phyloP scores from a whole-genome alignment of 148 eudicot species.

The Camellia japonica region DNA sequence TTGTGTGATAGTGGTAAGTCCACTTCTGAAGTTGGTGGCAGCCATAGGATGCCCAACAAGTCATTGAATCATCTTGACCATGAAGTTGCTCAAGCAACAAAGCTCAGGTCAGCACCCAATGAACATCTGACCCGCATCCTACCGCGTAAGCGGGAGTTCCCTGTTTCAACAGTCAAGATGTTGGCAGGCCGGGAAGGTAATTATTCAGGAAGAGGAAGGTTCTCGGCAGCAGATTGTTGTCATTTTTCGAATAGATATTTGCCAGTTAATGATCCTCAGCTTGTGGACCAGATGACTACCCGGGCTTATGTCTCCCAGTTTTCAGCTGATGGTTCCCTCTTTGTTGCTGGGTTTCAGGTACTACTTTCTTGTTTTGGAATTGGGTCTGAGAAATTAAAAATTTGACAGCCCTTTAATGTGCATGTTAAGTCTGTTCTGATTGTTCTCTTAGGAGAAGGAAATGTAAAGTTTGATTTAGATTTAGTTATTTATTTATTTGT shows the following conservation, averaged over 20 bases:
- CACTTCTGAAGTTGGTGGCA: constrained; percentile 9
- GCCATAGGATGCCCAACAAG: constrained; percentile 2
- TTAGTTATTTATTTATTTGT: background rate
- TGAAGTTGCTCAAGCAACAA: constrained; percentile 72
- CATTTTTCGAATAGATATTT: constrained; percentile 64
- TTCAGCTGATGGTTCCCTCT: constrained; percentile 75
- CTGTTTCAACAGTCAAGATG: constrained; percentile 59
- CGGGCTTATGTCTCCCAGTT: constrained; percentile 82
- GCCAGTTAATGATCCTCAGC: constrained; percentile 62
- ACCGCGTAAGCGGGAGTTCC: constrained; percentile 32
- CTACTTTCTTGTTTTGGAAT: background rate
- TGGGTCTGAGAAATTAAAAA: constrained; percentile 8
- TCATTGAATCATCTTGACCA: constrained; percentile 38
- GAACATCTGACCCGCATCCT: constrained; percentile 33
- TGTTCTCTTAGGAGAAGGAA: background rate
- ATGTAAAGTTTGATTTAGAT: background rate
- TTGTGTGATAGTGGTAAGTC: constrained; percentile 25
- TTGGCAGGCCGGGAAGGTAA: constrained; percentile 79
- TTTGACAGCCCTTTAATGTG: background rate
- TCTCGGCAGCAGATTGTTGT: constrained; percentile 55
- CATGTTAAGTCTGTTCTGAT: background rate
- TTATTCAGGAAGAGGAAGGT: constrained; percentile 59
- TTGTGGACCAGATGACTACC: constrained; percentile 61
- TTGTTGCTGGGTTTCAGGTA: constrained; percentile 86
- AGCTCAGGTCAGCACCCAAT: constrained; percentile 62